phyloP scores from a whole-genome alignment of 768 basidiomycete genomes.

The Gyrodon lividus region DNA sequence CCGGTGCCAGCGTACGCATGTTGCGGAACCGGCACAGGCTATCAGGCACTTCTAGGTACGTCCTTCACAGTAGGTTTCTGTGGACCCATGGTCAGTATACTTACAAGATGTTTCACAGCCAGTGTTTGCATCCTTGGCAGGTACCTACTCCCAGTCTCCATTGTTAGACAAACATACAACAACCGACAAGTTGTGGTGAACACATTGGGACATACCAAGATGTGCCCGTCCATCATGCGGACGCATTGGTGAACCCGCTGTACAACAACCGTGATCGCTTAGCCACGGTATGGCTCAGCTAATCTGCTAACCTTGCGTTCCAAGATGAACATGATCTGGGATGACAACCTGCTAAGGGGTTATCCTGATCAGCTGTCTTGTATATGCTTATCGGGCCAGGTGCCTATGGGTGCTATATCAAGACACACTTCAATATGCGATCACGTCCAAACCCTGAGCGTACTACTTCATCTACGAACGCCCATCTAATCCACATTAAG shows the following conservation, averaged over 20 bases:
- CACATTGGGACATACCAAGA: background rate
- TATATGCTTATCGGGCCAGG: slow-evolving; percentile 21
- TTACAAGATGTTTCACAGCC: background rate
- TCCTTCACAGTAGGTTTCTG: background rate
- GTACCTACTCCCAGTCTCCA: background rate
- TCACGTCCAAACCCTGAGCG: slow-evolving; percentile 20
- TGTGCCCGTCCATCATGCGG: too few species aligned
- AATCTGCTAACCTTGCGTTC: slow-evolving; percentile 14
- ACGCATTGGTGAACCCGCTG: too few species aligned
- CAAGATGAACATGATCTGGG: background rate
- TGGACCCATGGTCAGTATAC: background rate
- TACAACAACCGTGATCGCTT: background rate
- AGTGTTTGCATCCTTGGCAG: background rate
- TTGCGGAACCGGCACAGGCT: background rate
- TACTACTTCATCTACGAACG: slow-evolving; percentile 1
- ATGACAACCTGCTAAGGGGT: slow-evolving; percentile 14
- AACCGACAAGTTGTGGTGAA: background rate
- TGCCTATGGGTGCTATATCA: too few species aligned
- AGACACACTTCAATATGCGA: slow-evolving; percentile 10
- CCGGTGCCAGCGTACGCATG: too few species aligned
- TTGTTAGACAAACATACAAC: background rate
- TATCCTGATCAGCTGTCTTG: slow-evolving; percentile 24
- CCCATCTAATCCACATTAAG: slow-evolving; percentile 15
- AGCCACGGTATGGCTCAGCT: background rate
- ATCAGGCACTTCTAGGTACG: background rate